These are phyloP conservation scores for Waltiozyma sp. DNA, from an alignment of 1,139 yeast species.

Conservation along the genomic window DNA sequence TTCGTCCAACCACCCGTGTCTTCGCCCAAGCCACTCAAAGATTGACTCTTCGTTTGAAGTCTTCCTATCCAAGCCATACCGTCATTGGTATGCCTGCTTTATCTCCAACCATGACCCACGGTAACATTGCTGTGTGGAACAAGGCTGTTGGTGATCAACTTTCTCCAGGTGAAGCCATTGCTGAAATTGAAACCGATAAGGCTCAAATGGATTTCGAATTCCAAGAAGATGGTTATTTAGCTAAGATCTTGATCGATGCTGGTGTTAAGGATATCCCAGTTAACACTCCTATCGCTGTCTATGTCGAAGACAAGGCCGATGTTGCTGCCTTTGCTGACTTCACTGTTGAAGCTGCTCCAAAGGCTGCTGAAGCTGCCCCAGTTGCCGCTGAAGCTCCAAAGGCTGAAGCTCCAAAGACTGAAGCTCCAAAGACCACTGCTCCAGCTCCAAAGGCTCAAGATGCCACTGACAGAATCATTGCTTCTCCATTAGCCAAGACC, in stretches of 20 bases:
- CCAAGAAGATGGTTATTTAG: slow-evolving; percentile 95
- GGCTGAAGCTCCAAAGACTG: slow-evolving; percentile 16
- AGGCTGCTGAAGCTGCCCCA: slow-evolving; percentile 25
- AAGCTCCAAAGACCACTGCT: slow-evolving; percentile 12
- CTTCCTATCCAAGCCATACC: slow-evolving; percentile 48
- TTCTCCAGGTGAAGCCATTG: slow-evolving; percentile 85
- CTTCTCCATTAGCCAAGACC: slow-evolving; percentile 92
- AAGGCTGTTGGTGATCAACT: slow-evolving; percentile 82
- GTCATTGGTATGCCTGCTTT: slow-evolving; percentile 72
- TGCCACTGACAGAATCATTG: slow-evolving; percentile 62
- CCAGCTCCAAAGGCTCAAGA: slow-evolving; percentile 15
- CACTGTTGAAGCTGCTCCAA: slow-evolving; percentile 55
- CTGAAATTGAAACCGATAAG: slow-evolving; percentile 97
- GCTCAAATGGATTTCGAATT: slow-evolving; percentile 99
- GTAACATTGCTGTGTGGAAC: slow-evolving; percentile 81
- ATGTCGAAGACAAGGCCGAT: slow-evolving; percentile 77
- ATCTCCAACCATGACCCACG: slow-evolving; percentile 97
- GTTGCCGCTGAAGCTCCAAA: slow-evolving; percentile 36
- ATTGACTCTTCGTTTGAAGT: slow-evolving; percentile 20
- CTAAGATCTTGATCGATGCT: slow-evolving; percentile 76
- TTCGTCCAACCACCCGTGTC: slow-evolving; percentile 8
- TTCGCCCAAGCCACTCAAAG: neutral
- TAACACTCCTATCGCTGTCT: slow-evolving; percentile 93
- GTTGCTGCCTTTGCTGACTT: slow-evolving; percentile 83
- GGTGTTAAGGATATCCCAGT: slow-evolving; percentile 89